Conservation (phyloP, 306 rosid genomes). For the Spatholobus suberectus region DNA sequence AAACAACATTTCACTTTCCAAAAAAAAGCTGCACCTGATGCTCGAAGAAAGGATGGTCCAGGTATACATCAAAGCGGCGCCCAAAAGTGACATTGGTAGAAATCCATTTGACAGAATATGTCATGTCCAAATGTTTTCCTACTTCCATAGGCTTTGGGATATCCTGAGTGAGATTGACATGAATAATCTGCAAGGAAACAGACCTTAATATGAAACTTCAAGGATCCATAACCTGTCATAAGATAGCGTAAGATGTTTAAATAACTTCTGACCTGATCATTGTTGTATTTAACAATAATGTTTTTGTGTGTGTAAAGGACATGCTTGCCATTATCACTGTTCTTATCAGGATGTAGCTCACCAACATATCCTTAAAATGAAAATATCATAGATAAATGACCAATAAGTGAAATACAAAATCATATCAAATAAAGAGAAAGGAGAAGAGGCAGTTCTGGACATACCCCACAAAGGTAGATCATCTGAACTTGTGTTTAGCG, state of each 20-base stretch:
- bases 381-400: conserved; percentile 22
- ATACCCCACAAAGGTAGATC: conserved; percentile 99
- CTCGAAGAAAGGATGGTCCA: conserved; percentile 98
- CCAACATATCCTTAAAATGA: conserved; percentile 86
- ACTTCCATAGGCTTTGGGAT: conserved; percentile 76
- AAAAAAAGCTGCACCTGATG: conserved; percentile 69
- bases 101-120: conserved; percentile 89
- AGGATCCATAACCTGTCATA: conserved; percentile 19
- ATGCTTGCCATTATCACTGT: conserved; percentile 83
- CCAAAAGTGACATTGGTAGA: conserved; percentile 81
- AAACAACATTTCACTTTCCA: conserved; percentile 4
- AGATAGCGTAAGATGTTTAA: conserved; percentile 17
- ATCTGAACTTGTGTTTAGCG: conserved; percentile 68
- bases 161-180: conserved; percentile 91
- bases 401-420: conserved; percentile 27
- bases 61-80: conserved; percentile 94
- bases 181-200: conserved; percentile 75
- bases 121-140: conserved; percentile 74
- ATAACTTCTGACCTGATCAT: conserved; percentile 85
- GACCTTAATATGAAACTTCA: conserved; percentile 34
- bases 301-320: conserved; percentile 87
- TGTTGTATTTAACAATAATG: conserved; percentile 77
- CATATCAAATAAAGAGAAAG: conserved; percentile 32
- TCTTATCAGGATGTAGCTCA: conserved; percentile 84
- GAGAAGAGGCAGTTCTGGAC: conserved; percentile 37